Percentiles rank a stretch among this genome's conserved stretches.
These are phyloP conservation scores for Incumbomyces delicatus DNA, from an alignment of 2,329 filamentous ascomycete species.

Conservation along the genomic window DNA sequence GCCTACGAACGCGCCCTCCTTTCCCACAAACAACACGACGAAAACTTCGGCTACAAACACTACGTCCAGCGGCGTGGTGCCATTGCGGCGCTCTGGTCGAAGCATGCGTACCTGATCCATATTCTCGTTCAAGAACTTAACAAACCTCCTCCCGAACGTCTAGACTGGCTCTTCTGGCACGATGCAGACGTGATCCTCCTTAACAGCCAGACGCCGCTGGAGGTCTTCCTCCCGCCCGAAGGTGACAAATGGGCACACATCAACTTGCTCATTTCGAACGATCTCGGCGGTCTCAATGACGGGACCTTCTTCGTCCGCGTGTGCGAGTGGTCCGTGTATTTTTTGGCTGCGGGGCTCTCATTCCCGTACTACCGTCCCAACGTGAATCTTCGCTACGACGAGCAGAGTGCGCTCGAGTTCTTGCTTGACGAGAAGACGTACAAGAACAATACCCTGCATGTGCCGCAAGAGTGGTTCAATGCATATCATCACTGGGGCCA, in stretches of 20 bases:
- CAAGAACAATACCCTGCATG: slow-evolving; percentile 9
- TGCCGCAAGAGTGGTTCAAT: slow-evolving; percentile 17
- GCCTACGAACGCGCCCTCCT: slow-evolving; percentile 29
- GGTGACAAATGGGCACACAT: slow-evolving; percentile 20
- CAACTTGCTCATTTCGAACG: slow-evolving; percentile 25
- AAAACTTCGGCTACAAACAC: slow-evolving; percentile 7
- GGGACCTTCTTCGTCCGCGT: slow-evolving; percentile 29
- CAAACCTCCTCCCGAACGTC: slow-evolving; percentile 23
- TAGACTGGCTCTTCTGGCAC: slow-evolving; percentile 31
- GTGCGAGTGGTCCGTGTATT: slow-evolving; percentile 25
- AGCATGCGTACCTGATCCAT: slow-evolving; percentile 20
- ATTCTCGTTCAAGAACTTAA: slow-evolving; percentile 26
- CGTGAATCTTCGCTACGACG: slow-evolving; percentile 16
- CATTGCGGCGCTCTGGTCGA: slow-evolving; percentile 10
- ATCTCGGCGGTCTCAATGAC: slow-evolving; percentile 27
- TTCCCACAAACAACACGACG: slow-evolving; percentile 21
- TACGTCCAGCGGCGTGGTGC: slow-evolving; percentile 5
- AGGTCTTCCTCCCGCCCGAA: slow-evolving; percentile 26
- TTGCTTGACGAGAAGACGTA: slow-evolving; percentile 9
- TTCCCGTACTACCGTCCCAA: slow-evolving; percentile 21
- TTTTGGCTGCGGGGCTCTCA: slow-evolving; percentile 23
- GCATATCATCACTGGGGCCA: slow-evolving; percentile 9
- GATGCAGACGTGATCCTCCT: slow-evolving; percentile 28
- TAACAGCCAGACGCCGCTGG: slow-evolving; percentile 26
- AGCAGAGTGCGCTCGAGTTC: slow-evolving; percentile 15